Conservation (phyloP, 1,284 basidiomycete species). For the Ceratobasidium theobromae region DNA sequence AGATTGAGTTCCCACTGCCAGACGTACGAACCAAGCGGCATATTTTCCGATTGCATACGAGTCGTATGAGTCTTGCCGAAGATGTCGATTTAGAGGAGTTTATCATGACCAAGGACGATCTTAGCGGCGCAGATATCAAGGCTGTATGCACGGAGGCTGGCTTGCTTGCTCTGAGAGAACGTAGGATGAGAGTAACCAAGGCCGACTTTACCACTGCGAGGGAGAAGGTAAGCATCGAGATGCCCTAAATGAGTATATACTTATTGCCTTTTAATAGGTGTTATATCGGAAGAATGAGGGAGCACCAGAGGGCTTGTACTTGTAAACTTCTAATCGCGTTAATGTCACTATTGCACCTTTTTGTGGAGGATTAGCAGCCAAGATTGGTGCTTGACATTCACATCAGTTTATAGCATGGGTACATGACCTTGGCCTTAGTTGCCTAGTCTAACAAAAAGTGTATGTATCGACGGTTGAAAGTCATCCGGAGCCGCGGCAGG, state of each 20-base stretch:
- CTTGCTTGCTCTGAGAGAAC: conserved; percentile 88
- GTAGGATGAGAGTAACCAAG: conserved; percentile 77
- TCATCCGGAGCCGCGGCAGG: too few relatives aligned
- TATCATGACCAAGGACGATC: conserved; percentile 93
- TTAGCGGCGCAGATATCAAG: conserved; percentile 98
- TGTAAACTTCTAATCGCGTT: conserved; percentile 46
- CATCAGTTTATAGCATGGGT: too few relatives aligned
- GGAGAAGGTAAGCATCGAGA: conserved; percentile 67
- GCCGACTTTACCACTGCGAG: conserved; percentile 82
- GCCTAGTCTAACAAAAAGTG: too few relatives aligned
- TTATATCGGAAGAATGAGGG: conserved; percentile 94
- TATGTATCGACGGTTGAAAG: too few relatives aligned
- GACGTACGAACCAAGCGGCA: conserved; percentile 97
- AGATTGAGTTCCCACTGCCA: conserved; percentile 95
- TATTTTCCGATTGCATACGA: conserved; percentile 97
- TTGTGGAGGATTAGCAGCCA: too few relatives aligned
- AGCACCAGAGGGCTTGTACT: conserved; percentile 79
- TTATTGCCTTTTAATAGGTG: conserved; percentile 54
- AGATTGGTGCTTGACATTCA: too few relatives aligned
- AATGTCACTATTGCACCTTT: not conserved
- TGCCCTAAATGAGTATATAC: not conserved
- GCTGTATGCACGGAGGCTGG: conserved; percentile 97
- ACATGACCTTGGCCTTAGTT: too few relatives aligned
- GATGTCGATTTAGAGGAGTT: conserved; percentile 98
- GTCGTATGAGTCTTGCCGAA: conserved; percentile 87